Evolutionary conservation across 495 filamentous ascomycete genomes (phyloP).

Genomic region (Parmelia sp.): DNA sequence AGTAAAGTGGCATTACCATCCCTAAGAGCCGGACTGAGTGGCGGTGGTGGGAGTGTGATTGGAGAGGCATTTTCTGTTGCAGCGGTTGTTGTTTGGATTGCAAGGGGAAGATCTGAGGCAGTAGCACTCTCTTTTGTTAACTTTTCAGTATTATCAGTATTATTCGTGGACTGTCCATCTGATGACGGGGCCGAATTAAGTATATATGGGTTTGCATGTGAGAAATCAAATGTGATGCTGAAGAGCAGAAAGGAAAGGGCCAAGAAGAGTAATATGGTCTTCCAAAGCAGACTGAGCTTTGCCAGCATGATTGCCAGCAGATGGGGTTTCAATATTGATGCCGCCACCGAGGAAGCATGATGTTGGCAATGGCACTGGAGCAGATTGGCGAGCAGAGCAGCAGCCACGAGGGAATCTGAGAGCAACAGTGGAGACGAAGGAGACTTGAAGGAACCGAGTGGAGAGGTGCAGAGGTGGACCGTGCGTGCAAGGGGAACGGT

Average conservation of each 20-base stretch:
- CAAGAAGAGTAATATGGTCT: neutral
- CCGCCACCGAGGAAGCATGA: neutral
- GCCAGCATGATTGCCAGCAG: neutral
- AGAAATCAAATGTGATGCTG: neutral
- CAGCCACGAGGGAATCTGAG: too few species aligned
- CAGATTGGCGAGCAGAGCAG: too few species aligned
- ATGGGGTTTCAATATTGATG: neutral
- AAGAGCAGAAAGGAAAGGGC: neutral
- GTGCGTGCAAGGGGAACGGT: too few species aligned
- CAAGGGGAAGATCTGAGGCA: neutral
- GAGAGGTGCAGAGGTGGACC: neutral
- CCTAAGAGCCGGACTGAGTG: neutral
- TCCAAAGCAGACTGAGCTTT: neutral
- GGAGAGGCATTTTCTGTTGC: neutral
- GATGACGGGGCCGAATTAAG: neutral
- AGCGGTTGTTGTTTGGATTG: neutral
- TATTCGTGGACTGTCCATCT: neutral
- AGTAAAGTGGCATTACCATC: constrained; percentile 24
- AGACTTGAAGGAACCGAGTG: neutral
- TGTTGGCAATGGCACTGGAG: neutral
- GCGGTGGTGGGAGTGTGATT: neutral
- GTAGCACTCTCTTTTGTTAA: neutral
- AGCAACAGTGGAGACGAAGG: too few species aligned
- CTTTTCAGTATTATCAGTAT: neutral
- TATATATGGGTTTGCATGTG: neutral